Conservation (phyloP, 352 stramenopile species). For the Phytophthora aleatoria region DNA sequence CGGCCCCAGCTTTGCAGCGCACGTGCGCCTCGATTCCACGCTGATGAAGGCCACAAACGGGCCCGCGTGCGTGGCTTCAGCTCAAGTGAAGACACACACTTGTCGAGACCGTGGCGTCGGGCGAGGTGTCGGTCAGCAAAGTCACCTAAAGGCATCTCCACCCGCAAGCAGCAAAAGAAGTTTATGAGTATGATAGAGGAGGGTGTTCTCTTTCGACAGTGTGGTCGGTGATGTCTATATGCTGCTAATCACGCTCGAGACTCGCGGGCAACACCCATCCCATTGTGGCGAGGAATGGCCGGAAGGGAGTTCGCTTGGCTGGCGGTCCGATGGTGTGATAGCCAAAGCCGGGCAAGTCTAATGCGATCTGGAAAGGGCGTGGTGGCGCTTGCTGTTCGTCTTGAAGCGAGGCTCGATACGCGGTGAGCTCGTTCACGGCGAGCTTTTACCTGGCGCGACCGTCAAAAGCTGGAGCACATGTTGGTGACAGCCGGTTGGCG, state of each 20-base stretch:
- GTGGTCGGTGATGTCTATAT: neutral
- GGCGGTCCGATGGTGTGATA: constrained; percentile 28
- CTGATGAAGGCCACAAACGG: constrained; percentile 20
- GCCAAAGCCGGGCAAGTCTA: constrained; percentile 16
- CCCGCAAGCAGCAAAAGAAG: neutral
- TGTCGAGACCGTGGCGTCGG: constrained; percentile 13
- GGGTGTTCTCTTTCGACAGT: constrained; percentile 1
- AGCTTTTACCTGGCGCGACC: neutral
- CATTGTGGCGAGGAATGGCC: constrained; percentile 16
- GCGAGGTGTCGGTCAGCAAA: constrained; percentile 2
- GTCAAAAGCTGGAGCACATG: constrained; percentile 9
- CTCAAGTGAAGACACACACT: constrained; percentile 14
- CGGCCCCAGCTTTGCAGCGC: constrained; percentile 29
- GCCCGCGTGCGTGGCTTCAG: constrained; percentile 14
- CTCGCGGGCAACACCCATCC: constrained; percentile 4
- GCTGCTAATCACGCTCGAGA: constrained; percentile 14
- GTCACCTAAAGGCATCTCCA: neutral
- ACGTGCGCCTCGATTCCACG: constrained; percentile 37
- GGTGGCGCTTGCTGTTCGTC: neutral
- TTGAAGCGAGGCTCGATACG: neutral
- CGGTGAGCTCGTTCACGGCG: neutral
- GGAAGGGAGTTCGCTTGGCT: constrained; percentile 16
- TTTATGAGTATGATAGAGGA: neutral
- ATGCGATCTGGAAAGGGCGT: neutral
- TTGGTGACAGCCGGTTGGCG: constrained; percentile 1